Evolutionary conservation across 108 stramenopile genomes (phyloP), one percentile per base, ranked within the genome.

Genomic region (Nitzschia sp.): DNA sequence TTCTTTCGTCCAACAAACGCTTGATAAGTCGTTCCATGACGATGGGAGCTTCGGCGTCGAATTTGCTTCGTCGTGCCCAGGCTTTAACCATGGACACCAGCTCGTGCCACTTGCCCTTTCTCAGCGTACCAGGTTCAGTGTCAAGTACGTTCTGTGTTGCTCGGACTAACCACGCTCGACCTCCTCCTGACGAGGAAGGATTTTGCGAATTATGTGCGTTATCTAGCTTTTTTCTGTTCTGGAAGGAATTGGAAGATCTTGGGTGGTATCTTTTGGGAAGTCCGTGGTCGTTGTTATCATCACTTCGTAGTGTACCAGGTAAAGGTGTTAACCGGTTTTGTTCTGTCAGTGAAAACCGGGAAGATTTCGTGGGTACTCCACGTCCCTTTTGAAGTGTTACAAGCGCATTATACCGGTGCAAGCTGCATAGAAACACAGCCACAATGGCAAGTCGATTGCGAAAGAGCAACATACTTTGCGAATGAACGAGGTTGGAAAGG

Each of bases 51-150:
- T 75, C 30, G 27, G 75, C 26, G 71, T 78, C 69, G 24, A 36
- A 70, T 32, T 74, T 81, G 38, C 59, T 24, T 24, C 47, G 45
- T 21, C 47, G 54, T 0, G 69, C 70, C 83, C 83, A 84, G 11
- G 73, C 83, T 19, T 66, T 57, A 29, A 84, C n/a, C 71, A 84
- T 78, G 24, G 78, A 80, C 2, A 71, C 45, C 21, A 84, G 73
- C 64, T 84, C 77, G 47, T 84, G 83, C 80, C 80, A 81, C 55
- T 84, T 84, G 3, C 83, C 83, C 21, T 74, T 78, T 15, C 21
- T 49, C 19, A 84, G 46, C 0, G 80, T 54, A 24, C 80, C 77
- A 11, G 66, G 63, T 51, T 57, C 53, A 23, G 46, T 31, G 26
- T 32, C 38, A 28, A 83, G 32, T 18, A 79, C 59, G 25, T 58